These are phyloP conservation scores for Glutinoglossum americanum DNA, from an alignment of 495 filamentous ascomycete species.

Conservation along the genomic window DNA sequence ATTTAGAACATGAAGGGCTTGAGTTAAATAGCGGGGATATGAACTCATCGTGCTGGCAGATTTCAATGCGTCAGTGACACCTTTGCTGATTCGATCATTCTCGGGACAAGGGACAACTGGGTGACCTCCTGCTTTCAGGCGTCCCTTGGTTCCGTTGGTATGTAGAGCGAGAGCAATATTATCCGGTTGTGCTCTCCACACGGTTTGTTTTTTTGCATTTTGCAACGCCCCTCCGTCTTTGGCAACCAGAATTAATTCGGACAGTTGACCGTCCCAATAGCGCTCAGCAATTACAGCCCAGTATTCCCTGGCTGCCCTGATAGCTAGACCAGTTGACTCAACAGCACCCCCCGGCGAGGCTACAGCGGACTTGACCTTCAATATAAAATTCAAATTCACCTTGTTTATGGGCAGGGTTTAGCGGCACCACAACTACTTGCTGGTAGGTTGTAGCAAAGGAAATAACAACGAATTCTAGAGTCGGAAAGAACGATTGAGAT, in stretches of 20 bases:
- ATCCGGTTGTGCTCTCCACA: slow-evolving; percentile 33
- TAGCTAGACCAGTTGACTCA: slow-evolving; percentile 35
- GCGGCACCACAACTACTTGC: slow-evolving; percentile 54
- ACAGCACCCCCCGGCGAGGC: slow-evolving; percentile 48
- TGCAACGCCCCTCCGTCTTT: slow-evolving; percentile 47
- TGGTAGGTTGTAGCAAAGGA: slow-evolving; percentile 63
- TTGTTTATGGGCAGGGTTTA: slow-evolving; percentile 71
- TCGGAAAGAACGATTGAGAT: slow-evolving; percentile 61
- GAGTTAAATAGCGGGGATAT: slow-evolving; percentile 7
- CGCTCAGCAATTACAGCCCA: slow-evolving; percentile 60
- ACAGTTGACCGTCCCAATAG: slow-evolving; percentile 40
- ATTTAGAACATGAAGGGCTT: background rate
- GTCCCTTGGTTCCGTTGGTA: slow-evolving; percentile 59
- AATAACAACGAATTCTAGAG: slow-evolving; percentile 61
- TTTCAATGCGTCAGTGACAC: slow-evolving; percentile 63
- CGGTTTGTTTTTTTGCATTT: slow-evolving; percentile 23
- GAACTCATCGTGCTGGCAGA: slow-evolving; percentile 51
- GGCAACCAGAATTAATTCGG: slow-evolving; percentile 46
- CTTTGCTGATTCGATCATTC: slow-evolving; percentile 9
- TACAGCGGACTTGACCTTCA: slow-evolving; percentile 52
- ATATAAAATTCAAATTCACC: slow-evolving; percentile 82
- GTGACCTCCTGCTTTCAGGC: slow-evolving; percentile 47
- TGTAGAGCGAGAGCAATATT: slow-evolving; percentile 41
- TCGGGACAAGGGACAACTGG: background rate
- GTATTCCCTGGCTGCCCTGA: slow-evolving; percentile 52